Percentiles rank a stretch among this genome's conserved stretches.
Conservation (phyloP, 805 yeast species). For the Scheffersomyces coipomensis region DNA sequence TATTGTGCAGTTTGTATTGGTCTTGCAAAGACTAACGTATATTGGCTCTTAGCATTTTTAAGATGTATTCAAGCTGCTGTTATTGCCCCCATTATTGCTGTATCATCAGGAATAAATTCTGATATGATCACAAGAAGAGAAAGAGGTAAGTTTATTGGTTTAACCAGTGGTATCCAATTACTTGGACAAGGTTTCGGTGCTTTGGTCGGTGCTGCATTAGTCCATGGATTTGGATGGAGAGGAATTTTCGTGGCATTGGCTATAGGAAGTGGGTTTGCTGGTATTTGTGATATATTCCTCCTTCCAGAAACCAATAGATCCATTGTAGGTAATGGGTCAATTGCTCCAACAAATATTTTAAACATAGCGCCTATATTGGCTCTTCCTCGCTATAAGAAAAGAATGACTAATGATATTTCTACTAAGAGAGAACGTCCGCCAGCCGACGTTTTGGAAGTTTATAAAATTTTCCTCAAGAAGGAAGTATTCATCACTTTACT, state of each 20-base stretch:
- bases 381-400: constrained; percentile 15
- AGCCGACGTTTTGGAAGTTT: constrained; percentile 26
- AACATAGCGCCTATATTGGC: constrained; percentile 45
- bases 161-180: constrained; percentile 58
- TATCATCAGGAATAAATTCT: constrained; percentile 64
- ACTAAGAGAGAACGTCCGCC: constrained; percentile 10
- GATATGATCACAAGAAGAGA: constrained; percentile 63
- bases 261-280: constrained; percentile 51
- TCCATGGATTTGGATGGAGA: constrained; percentile 52
- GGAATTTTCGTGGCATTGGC: constrained; percentile 72
- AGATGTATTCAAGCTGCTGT: constrained; percentile 72
- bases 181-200: constrained; percentile 79
- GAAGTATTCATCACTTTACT: constrained; percentile 48
- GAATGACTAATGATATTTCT: constrained; percentile 29
- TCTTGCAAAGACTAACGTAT: constrained; percentile 53
- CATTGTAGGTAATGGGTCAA: constrained; percentile 70
- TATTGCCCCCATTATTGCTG: constrained; percentile 68
- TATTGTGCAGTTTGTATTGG: constrained; percentile 63
- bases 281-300: constrained; percentile 21
- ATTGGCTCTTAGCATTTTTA: constrained; percentile 56
- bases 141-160: constrained; percentile 66
- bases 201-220: constrained; percentile 50
- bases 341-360: constrained; percentile 40
- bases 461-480: constrained; percentile 36
- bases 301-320: constrained; percentile 75